These are phyloP conservation scores for Theobroma grandiflorum DNA, from an alignment of 441 rosid genomes.

Conservation along the genomic window DNA sequence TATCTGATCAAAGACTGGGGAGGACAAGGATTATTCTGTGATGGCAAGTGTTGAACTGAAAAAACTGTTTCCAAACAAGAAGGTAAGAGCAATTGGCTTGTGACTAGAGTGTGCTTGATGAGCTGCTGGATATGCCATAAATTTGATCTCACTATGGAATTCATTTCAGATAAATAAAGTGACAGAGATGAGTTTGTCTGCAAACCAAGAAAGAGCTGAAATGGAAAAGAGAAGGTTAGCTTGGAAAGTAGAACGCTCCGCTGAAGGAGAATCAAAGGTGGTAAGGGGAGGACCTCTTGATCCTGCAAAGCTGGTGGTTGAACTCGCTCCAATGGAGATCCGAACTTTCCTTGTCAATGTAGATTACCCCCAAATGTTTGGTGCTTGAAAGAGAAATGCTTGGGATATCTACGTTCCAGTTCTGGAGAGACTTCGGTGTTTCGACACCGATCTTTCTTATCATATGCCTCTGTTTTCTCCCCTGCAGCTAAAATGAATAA, in stretches of 20 bases:
- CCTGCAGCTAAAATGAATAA: not conserved
- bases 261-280: constrained; percentile 36
- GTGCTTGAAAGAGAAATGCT: constrained; percentile 22
- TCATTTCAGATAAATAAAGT: constrained; percentile 50
- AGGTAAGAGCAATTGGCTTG: constrained; percentile 46
- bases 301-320: constrained; percentile 59
- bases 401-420: too few relatives aligned
- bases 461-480: not conserved
- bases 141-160: not conserved
- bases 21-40: constrained; percentile 67
- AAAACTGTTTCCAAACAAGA: constrained; percentile 60
- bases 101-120: too few relatives aligned
- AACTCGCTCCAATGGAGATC: constrained; percentile 69
- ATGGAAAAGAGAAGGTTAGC: constrained; percentile 71
- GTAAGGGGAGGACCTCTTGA: constrained; percentile 57
- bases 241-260: constrained; percentile 65
- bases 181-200: constrained; percentile 73
- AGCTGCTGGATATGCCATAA: not conserved
- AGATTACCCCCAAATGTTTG: constrained; percentile 35
- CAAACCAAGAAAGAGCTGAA: constrained; percentile 67
- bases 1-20: constrained; percentile 50
- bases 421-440: not conserved
- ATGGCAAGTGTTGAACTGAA: constrained; percentile 65
- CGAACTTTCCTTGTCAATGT: constrained; percentile 51
- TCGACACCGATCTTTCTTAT: too few relatives aligned